These are phyloP conservation scores for Sporothrix mexicana DNA, from an alignment of 2,329 filamentous ascomycete genomes.

Conservation along the genomic window DNA sequence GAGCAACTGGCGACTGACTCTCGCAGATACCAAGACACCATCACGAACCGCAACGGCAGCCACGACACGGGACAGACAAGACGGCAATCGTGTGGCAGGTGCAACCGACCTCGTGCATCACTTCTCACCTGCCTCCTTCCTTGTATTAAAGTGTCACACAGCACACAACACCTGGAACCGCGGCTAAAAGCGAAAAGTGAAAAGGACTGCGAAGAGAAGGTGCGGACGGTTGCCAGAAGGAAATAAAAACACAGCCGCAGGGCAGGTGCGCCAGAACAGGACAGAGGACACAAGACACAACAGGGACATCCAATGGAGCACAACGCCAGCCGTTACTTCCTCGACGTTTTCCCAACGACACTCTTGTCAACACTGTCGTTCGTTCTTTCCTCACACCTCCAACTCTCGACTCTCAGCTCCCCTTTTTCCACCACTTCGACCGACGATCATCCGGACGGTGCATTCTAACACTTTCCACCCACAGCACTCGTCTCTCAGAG, in stretches of 20 bases:
- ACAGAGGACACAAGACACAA: background rate
- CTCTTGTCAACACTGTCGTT: background rate
- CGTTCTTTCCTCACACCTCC: background rate
- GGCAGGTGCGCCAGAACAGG: conserved; percentile 8
- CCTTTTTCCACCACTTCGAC: conserved; percentile 14
- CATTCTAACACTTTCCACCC: background rate
- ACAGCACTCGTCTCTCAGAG: background rate
- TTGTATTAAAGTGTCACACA: conserved; percentile 9
- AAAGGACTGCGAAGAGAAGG: background rate
- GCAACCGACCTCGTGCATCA: conserved; percentile 2
- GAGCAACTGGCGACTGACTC: background rate
- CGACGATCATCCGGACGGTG: background rate
- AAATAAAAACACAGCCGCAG: background rate
- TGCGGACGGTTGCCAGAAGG: background rate
- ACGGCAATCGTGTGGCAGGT: conserved; percentile 8
- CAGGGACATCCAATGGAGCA: too few species aligned
- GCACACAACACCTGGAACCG: conserved; percentile 12
- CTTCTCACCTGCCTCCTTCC: too few species aligned
- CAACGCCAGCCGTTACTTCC: background rate
- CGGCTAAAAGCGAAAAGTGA: background rate
- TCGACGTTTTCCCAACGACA: background rate
- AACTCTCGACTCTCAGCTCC: background rate
- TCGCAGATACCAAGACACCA: background rate
- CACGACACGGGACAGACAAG: background rate
- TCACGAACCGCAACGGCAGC: conserved; percentile 14